Conservation (phyloP, 169 alveolate species). For the Plasmodium berghei region DNA sequence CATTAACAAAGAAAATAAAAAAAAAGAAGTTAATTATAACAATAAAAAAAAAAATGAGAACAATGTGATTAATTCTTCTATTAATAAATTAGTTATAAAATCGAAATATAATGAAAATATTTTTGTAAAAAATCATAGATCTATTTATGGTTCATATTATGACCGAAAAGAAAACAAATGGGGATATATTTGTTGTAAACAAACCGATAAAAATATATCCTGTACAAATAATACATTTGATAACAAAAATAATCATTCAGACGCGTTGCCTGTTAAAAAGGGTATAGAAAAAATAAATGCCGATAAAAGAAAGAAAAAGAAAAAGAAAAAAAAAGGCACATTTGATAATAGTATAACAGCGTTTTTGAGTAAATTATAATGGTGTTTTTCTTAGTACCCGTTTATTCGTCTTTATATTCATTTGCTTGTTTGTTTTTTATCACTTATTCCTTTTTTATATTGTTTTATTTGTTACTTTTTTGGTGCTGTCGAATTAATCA, state of each 20-base stretch:
- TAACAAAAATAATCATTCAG: constrained; percentile 3
- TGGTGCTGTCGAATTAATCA: no score
- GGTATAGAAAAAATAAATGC: background rate
- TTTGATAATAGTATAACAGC: constrained; percentile 74
- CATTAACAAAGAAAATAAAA: constrained; percentile 78
- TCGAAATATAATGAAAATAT: constrained; percentile 87
- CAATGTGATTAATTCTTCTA: constrained; percentile 6
- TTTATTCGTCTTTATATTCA: background rate
- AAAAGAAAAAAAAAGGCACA: constrained; percentile 49
- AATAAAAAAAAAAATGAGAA: constrained; percentile 30
- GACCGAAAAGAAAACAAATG: constrained; percentile 81
- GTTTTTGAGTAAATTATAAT: constrained; percentile 48
- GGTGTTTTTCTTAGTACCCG: background rate
- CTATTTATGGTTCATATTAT: constrained; percentile 88
- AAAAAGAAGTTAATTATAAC: constrained; percentile 64
- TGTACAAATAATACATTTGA: constrained; percentile 66
- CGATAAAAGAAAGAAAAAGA: constrained; percentile 27
- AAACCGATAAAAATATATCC: constrained; percentile 56
- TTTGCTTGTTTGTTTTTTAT: background rate
- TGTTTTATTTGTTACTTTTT: constrained; percentile 8
- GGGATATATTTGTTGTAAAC: constrained; percentile 90
- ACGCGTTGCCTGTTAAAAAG: constrained; percentile 14
- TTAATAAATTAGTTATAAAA: constrained; percentile 74
- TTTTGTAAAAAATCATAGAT: constrained; percentile 80
- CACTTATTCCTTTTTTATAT: background rate